Evolutionary conservation across 192 early-diverging fungal species (phyloP).

Genomic region (Backusella tarrabulga): DNA sequence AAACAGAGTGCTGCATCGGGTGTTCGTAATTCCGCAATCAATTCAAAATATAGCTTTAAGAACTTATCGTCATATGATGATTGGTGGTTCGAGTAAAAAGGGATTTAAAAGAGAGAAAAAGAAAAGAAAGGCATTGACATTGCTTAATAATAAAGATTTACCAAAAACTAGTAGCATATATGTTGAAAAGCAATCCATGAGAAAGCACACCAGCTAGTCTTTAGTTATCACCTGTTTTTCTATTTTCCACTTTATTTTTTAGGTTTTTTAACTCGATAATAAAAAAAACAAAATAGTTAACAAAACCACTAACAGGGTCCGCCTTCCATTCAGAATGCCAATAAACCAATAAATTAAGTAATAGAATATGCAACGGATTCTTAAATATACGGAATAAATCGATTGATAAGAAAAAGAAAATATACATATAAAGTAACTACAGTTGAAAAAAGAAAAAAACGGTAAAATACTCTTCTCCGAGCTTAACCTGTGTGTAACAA

Average conservation of each 20-base stretch:
- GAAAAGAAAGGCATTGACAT: background rate
- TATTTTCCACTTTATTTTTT: background rate
- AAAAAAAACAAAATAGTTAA: background rate
- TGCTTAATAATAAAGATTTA: background rate
- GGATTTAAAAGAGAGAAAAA: background rate
- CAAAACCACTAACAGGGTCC: background rate
- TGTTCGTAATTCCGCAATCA: background rate
- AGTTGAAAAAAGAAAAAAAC: background rate
- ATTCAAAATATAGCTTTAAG: background rate
- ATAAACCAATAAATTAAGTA: background rate
- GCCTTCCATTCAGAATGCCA: background rate
- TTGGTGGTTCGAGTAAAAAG: background rate
- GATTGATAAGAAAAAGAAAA: background rate
- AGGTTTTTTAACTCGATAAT: background rate
- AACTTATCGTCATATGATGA: background rate
- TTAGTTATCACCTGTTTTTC: background rate
- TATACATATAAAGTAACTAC: background rate
- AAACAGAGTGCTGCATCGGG: background rate
- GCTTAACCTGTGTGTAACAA: background rate
- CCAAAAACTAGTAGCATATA: background rate
- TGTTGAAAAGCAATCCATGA: background rate
- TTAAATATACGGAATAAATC: constrained; percentile 1
- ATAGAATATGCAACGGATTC: background rate
- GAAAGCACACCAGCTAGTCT: background rate
- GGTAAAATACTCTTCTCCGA: background rate